phyloP scores from a whole-genome alignment of 1,284 basidiomycete species.

The Cutaneotrichosporon cutaneum region DNA sequence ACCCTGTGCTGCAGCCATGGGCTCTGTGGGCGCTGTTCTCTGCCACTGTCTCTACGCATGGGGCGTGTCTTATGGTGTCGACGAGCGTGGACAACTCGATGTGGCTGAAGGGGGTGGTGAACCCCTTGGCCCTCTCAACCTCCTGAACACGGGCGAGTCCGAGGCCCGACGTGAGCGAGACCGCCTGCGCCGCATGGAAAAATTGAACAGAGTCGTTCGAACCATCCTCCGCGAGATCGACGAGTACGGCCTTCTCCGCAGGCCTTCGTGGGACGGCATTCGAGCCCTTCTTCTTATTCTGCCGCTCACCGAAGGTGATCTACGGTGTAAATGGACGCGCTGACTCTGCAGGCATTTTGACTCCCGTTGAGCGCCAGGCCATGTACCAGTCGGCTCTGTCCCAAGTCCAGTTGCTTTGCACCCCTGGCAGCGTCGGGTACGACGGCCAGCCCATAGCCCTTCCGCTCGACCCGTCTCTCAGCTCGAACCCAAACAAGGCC shows the following conservation, averaged over 20 bases:
- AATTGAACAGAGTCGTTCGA: constrained; percentile 62
- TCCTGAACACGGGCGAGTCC: constrained; percentile 27
- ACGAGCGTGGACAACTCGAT: constrained; percentile 64
- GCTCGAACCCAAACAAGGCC: constrained; percentile 57
- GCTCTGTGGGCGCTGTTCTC: constrained; percentile 53
- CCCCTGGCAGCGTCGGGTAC: constrained; percentile 56
- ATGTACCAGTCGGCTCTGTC: constrained; percentile 65
- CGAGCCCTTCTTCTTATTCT: constrained; percentile 70
- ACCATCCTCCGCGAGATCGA: constrained; percentile 76
- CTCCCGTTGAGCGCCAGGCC: constrained; percentile 59
- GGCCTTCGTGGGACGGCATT: constrained; percentile 80
- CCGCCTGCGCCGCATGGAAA: constrained; percentile 52
- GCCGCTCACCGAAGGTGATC: constrained; percentile 74
- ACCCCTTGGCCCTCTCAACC: constrained; percentile 23
- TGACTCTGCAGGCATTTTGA: constrained; percentile 53
- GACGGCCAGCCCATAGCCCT: constrained; percentile 52
- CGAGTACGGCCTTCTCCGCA: constrained; percentile 70
- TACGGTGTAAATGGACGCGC: neutral
- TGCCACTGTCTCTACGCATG: constrained; percentile 67
- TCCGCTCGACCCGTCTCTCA: constrained; percentile 52
- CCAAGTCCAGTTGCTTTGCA: constrained; percentile 71
- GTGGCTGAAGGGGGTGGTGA: constrained; percentile 37
- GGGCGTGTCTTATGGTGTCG: constrained; percentile 80
- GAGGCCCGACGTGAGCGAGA: constrained; percentile 51
- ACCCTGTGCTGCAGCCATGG: constrained; percentile 62